A percentile compares a stretch with the other conserved stretches of the same genome.
Conservation (phyloP, 495 filamentous ascomycete species). For the Neurospora intermedia region DNA sequence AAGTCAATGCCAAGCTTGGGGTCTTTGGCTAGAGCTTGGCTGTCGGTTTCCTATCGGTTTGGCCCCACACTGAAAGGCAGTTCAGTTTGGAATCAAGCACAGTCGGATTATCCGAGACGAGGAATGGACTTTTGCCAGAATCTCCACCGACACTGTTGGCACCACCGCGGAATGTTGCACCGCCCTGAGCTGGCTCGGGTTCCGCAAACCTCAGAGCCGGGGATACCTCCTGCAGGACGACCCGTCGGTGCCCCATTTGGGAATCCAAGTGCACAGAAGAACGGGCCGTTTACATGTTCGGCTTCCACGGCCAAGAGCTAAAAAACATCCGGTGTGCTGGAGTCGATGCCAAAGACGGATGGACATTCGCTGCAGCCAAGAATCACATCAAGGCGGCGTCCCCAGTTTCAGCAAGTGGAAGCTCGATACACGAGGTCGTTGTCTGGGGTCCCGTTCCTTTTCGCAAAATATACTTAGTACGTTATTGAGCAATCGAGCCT, state of each 20-base stretch:
- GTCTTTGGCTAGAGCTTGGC: no score
- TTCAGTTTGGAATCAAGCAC: no score
- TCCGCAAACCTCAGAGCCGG: background rate
- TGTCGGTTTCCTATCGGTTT: no score
- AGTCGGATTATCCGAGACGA: no score
- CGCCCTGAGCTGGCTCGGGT: background rate
- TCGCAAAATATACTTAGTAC: background rate
- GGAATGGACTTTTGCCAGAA: background rate
- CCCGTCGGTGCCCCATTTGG: background rate
- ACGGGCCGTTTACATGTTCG: constrained; percentile 1
- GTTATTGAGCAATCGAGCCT: background rate
- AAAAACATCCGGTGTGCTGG: constrained; percentile 2
- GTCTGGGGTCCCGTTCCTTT: background rate
- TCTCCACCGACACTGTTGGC: background rate
- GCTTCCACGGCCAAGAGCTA: constrained; percentile 3
- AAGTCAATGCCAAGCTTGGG: no score
- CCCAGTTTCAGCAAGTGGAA: background rate
- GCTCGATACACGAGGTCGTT: background rate
- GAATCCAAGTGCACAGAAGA: background rate
- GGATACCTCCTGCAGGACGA: background rate
- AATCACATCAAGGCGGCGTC: background rate
- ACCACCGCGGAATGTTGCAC: background rate
- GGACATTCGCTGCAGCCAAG: background rate
- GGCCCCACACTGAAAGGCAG: no score
- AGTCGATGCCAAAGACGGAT: background rate